Percentiles rank a stretch among this genome's conserved stretches.
These are phyloP conservation scores for Monilinia fructicola DNA, from an alignment of 2,329 filamentous ascomycete genomes.

Conservation along the genomic window DNA sequence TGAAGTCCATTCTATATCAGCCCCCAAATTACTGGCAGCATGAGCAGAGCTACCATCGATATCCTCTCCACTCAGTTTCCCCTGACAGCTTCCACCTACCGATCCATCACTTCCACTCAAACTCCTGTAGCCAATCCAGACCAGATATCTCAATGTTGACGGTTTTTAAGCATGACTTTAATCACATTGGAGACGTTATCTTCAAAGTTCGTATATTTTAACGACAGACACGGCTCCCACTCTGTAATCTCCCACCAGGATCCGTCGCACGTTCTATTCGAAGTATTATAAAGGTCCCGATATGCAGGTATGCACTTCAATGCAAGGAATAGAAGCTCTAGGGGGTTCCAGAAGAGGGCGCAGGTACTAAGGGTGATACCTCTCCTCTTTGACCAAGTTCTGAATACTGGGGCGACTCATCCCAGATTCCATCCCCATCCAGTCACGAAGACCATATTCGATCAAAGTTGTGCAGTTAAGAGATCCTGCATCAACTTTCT, in stretches of 20 bases:
- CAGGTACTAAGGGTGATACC: no score
- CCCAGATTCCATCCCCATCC: no score
- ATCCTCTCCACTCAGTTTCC: neutral
- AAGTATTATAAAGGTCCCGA: conserved; percentile 31
- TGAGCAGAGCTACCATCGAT: no score
- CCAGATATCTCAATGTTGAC: no score
- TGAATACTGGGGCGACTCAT: no score
- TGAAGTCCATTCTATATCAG: neutral
- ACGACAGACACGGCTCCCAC: no score
- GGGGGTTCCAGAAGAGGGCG: conserved; percentile 37
- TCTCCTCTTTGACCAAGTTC: no score
- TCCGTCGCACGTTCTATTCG: conserved; percentile 28
- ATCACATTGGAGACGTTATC: neutral
- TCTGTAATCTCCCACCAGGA: conserved; percentile 24
- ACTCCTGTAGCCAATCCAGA: no score
- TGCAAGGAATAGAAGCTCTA: conserved; percentile 28
- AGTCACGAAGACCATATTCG: neutral
- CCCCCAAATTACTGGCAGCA: neutral
- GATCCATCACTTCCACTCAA: no score
- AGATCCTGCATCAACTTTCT: conserved; percentile 23
- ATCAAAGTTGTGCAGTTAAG: neutral
- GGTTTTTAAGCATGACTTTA: no score
- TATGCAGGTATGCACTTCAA: conserved; percentile 38
- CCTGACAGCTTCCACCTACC: neutral
- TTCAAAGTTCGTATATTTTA: no score